Conservation (phyloP, 2,329 filamentous ascomycete species). For the Paecilomyces niveus region DNA sequence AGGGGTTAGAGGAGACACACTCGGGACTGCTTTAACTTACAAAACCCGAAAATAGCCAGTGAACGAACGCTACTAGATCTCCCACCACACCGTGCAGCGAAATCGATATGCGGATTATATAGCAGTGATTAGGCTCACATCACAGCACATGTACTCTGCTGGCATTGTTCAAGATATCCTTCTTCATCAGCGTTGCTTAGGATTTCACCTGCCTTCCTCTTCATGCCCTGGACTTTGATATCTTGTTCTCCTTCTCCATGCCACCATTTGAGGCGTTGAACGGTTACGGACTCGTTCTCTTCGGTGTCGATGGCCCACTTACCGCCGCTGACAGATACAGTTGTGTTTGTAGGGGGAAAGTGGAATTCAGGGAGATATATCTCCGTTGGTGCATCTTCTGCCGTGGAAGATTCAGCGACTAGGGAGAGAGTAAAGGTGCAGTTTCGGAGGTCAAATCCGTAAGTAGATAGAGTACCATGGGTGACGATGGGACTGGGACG, state of each 20-base stretch:
- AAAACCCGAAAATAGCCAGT: background rate
- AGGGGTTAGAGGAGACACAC: background rate
- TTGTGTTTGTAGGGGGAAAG: slow-evolving; percentile 68
- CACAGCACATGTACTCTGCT: slow-evolving; percentile 41
- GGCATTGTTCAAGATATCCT: slow-evolving; percentile 64
- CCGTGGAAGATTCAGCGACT: slow-evolving; percentile 51
- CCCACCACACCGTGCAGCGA: background rate
- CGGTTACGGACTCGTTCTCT: slow-evolving; percentile 59
- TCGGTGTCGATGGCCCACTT: slow-evolving; percentile 81
- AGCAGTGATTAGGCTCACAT: slow-evolving; percentile 34
- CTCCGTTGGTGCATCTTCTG: slow-evolving; percentile 64
- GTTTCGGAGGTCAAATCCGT: slow-evolving; percentile 74
- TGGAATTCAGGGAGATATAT: slow-evolving; percentile 88
- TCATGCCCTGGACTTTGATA: slow-evolving; percentile 67
- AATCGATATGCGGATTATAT: background rate
- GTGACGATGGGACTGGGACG: slow-evolving; percentile 73
- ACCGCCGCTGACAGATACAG: slow-evolving; percentile 71
- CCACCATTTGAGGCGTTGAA: slow-evolving; percentile 87
- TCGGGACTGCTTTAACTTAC: background rate
- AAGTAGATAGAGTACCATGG: slow-evolving; percentile 61
- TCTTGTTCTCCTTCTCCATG: slow-evolving; percentile 78
- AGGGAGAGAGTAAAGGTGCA: slow-evolving; percentile 72
- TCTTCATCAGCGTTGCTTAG: slow-evolving; percentile 57
- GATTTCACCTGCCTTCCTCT: slow-evolving; percentile 46
- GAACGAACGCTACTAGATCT: background rate